Evolutionary conservation across 2,329 filamentous ascomycete species (phyloP).

Genomic region (Trichothecium roseum): DNA sequence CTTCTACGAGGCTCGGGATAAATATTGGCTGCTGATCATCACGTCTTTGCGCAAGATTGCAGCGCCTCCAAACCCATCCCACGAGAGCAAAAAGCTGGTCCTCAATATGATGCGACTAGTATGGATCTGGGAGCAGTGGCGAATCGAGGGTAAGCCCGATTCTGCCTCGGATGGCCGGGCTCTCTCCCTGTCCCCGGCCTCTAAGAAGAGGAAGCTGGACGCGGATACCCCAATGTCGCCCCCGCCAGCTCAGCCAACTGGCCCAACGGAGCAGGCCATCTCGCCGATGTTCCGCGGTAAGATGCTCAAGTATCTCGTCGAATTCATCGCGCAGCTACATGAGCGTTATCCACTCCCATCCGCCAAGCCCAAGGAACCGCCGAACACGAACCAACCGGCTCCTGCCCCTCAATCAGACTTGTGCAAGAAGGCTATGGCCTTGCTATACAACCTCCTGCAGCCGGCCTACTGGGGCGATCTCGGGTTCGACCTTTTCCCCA

Average conservation of each 20-base stretch:
- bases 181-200: slow-evolving; percentile 59
- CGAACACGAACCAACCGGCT: slow-evolving; percentile 31
- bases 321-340: slow-evolving; percentile 83
- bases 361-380: slow-evolving; percentile 41
- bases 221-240: slow-evolving; percentile 2
- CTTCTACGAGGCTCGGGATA: slow-evolving; percentile 91
- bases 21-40: slow-evolving; percentile 82
- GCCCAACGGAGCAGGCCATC: slow-evolving; percentile 10
- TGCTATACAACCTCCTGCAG: slow-evolving; percentile 77
- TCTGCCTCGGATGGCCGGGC: slow-evolving; percentile 17
- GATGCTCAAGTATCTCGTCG: slow-evolving; percentile 89
- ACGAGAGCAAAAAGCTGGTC: slow-evolving; percentile 84
- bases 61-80: slow-evolving; percentile 69
- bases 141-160: slow-evolving; percentile 50
- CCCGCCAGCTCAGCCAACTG: slow-evolving; percentile 30
- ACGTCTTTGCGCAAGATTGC: slow-evolving; percentile 83
- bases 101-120: slow-evolving; percentile 85
- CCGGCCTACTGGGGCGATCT: slow-evolving; percentile 85
- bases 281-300: slow-evolving; percentile 51
- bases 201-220: slow-evolving; percentile 68
- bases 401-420: slow-evolving; percentile 60
- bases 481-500: slow-evolving; percentile 83
- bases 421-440: slow-evolving; percentile 71
- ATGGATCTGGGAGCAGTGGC: slow-evolving; percentile 83
- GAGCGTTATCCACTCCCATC: slow-evolving; percentile 76